Evolutionary conservation across 2,329 filamentous ascomycete genomes (phyloP), one percentile per base, ranked within the genome.

Genomic region (Fusarium incarnatum): DNA sequence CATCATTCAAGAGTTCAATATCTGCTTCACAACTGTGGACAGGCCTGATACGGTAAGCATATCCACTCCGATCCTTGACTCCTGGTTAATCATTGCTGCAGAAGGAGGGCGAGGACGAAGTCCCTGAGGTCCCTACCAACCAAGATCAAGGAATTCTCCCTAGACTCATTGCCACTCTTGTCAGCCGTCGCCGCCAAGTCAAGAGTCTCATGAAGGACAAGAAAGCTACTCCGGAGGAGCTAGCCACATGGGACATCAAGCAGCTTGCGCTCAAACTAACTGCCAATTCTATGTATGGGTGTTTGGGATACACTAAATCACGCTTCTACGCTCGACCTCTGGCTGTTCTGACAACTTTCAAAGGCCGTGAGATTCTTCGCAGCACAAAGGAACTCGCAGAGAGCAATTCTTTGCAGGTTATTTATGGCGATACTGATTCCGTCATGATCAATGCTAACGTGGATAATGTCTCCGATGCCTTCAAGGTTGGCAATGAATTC

Each of bases 371-470:
- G 83, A 98, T 99, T 88, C 85, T 99, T 63, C 89, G 93, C 70
- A 97, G 93, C 78, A 99, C 96, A 60, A 99, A 98, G 80, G 94
- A 97, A 56, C 88, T 99, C 67, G 96, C 96, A 12, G 96, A 99
- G 81, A 93, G 89, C 75, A 94, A 92, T 73, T 91, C 94, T 64
- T 87, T 99, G 30, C 92, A 96, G 76, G 96, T 99, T 79, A 98
- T 99, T 69, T 99, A 99, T 75, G 96, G 96, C 83, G 96, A 99
- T 81, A 99, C 96, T 15, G 96, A 99, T 81, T 99, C 96, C 11
- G 96, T 99, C 82, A 99, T 99, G 96, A 98, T 99, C 84, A 99
- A 99, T 77, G 97, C 96, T 69, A 98, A 98, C 77, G 94, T 96
- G 58, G 93, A 98, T 81, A 97, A 92, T 72, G 92, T 98, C 30